A percentile compares a stretch with the other conserved stretches of the same genome.
Evolutionary conservation across 768 basidiomycete genomes (phyloP).

Genomic region (Boletales sp.): DNA sequence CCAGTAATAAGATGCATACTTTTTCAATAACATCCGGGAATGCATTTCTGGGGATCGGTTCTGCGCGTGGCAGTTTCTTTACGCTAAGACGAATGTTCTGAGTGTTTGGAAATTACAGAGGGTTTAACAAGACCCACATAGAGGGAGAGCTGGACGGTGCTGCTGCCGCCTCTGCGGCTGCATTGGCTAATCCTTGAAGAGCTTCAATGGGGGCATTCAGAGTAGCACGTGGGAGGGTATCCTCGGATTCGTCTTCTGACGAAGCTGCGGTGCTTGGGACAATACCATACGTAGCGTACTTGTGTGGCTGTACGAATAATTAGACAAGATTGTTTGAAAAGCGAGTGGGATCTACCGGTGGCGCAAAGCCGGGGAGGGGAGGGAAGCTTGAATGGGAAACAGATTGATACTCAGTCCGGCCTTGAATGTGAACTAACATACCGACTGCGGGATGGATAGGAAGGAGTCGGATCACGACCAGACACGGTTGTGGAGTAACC

Average conservation of each 20-base stretch:
- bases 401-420: slow-evolving; percentile 21
- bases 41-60: slow-evolving; percentile 79
- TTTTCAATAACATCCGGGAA: slow-evolving; percentile 91
- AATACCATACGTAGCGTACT: slow-evolving; percentile 90
- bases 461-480: slow-evolving; percentile 16
- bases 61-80: slow-evolving; percentile 81
- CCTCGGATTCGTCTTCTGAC: slow-evolving; percentile 90
- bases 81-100: slow-evolving; percentile 31
- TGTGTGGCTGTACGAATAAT: slow-evolving; percentile 59
- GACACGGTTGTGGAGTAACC: slow-evolving; percentile 13
- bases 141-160: slow-evolving; percentile 64
- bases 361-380: slow-evolving; percentile 86
- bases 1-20: slow-evolving; percentile 32
- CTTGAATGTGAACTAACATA: slow-evolving; percentile 29
- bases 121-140: slow-evolving; percentile 37
- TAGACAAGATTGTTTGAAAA: slow-evolving; percentile 13
- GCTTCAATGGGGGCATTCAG: slow-evolving; percentile 94
- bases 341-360: slow-evolving; percentile 56
- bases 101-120: background rate
- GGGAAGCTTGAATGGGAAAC: slow-evolving; percentile 56
- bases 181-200: slow-evolving; percentile 89
- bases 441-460: slow-evolving; percentile 33
- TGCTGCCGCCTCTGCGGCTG: slow-evolving; percentile 89
- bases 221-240: slow-evolving; percentile 77
- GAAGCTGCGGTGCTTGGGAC: slow-evolving; percentile 79